phyloP scores from a whole-genome alignment of 2,329 filamentous ascomycete genomes.

The Seiridium unicorne region DNA sequence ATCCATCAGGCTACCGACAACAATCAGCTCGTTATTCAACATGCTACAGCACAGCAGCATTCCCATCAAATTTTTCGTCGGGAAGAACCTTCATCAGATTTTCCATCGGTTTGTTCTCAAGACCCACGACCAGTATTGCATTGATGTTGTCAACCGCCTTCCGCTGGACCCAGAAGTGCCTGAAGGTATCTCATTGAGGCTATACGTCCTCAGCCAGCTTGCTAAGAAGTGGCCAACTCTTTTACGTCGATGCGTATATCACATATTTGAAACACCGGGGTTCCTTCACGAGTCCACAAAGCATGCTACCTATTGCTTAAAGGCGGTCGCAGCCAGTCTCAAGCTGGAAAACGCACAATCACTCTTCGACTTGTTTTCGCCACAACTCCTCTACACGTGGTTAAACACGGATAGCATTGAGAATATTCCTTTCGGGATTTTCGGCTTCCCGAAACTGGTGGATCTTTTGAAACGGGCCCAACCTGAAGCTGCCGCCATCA shows the following conservation, averaged over 20 bases:
- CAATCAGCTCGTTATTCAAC: conserved; percentile 69
- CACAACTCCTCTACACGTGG: conserved; percentile 92
- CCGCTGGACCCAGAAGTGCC: conserved; percentile 67
- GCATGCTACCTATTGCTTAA: conserved; percentile 73
- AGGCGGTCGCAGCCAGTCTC: conserved; percentile 63
- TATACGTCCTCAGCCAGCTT: conserved; percentile 73
- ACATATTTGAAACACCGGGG: conserved; percentile 88
- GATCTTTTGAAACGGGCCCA: conserved; percentile 71
- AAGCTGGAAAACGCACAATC: conserved; percentile 63
- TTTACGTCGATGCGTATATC: conserved; percentile 82
- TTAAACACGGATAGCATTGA: conserved; percentile 64
- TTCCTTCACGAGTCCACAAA: conserved; percentile 61
- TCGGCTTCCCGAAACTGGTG: conserved; percentile 69
- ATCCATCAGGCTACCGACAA: conserved; percentile 54
- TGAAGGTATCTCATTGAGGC: conserved; percentile 82
- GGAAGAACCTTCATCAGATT: conserved; percentile 65
- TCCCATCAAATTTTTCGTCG: conserved; percentile 73
- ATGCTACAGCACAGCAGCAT: conserved; percentile 68
- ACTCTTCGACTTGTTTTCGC: conserved; percentile 80
- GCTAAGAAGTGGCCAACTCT: conserved; percentile 85
- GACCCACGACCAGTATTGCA: conserved; percentile 79
- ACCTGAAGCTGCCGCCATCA: conserved; percentile 75
- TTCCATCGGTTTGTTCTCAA: conserved; percentile 83
- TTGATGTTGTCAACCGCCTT: conserved; percentile 79
- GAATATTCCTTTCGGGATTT: conserved; percentile 81